Evolutionary conservation across 83 land plant species (phyloP), one percentile per base, ranked within the genome.

Genomic region (Picea engelmannii): DNA sequence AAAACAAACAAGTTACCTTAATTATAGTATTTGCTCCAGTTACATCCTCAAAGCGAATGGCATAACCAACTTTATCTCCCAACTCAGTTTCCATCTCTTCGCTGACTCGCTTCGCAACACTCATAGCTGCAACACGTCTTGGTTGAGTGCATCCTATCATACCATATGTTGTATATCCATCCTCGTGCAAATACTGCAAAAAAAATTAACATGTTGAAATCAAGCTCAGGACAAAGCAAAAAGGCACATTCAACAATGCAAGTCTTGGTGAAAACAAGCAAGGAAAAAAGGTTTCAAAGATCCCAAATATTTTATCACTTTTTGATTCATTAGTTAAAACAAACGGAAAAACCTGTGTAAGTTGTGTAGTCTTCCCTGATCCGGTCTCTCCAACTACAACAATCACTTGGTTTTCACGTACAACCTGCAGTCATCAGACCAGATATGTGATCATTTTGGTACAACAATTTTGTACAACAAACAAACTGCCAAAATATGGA

Each of bases 41-140:
- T 38, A 92, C 92, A 91, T 96, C 99, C 75, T 96, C 98, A 89
- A 96, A 96, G 8, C 96, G 91, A 80, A 96, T 96, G 21, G 99
- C 95, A 91, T 96, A 96, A 16, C 99, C 98, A 83, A 96, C 96
- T 87, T 93, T 85, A 63, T 93, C 91, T 12, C 98, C 99, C 59
- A 95, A 82, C 24, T 90, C 91, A 76, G 90, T 87, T 31, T 90
- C 96, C 91, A 91, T 92, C 78, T 96, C 98, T 83, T 95, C 99
- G 73, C 93, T 90, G n/a, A 96, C 99, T 75, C 96, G 89, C 80
- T 93, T 96, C 15, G 99, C 98, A 75, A 96, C 98, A 85, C 96
- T 92, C 91, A 93, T 90, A 20, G 98, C 99, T 76, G 96, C 99
- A 65, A 96, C 99, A 64, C 99, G 88, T 23, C 99, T 83, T 42